phyloP scores from a whole-genome alignment of 2,329 filamentous ascomycete species.

The Sarocladiaceae sp. region DNA sequence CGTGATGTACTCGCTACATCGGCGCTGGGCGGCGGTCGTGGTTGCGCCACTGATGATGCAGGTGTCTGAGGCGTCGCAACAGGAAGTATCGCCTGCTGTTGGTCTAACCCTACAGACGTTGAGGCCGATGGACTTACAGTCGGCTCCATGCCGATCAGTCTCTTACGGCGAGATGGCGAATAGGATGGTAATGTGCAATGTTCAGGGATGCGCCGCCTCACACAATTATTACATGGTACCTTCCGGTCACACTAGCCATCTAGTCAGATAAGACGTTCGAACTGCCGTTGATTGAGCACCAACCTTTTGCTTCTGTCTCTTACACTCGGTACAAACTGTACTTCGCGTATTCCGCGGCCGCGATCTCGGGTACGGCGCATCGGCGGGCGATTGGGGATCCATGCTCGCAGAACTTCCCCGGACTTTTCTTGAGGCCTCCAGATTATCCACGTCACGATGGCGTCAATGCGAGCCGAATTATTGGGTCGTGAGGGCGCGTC shows the following conservation, averaged over 20 bases:
- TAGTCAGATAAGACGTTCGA: not conserved
- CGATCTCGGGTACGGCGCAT: not conserved
- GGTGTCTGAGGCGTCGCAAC: not conserved
- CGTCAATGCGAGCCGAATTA: not conserved
- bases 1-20: not conserved
- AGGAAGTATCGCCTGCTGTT: not conserved
- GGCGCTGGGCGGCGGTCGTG: not conserved
- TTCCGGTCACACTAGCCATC: not conserved
- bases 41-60: not conserved
- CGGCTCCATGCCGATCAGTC: not conserved
- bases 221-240: slow-evolving; percentile 3
- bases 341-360: slow-evolving; percentile 2
- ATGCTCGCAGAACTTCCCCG: not conserved
- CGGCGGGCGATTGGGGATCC: not conserved
- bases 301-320: slow-evolving; percentile 3
- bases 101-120: not conserved
- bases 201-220: not conserved
- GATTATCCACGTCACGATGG: not conserved
- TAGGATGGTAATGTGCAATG: not conserved
- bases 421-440: not conserved
- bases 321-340: slow-evolving; percentile 3
- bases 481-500: not conserved
- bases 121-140: not conserved
- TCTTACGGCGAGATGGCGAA: not conserved
- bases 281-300: not conserved